Conservation (phyloP, 345 rosid species). For the Pugionium cornutum region DNA sequence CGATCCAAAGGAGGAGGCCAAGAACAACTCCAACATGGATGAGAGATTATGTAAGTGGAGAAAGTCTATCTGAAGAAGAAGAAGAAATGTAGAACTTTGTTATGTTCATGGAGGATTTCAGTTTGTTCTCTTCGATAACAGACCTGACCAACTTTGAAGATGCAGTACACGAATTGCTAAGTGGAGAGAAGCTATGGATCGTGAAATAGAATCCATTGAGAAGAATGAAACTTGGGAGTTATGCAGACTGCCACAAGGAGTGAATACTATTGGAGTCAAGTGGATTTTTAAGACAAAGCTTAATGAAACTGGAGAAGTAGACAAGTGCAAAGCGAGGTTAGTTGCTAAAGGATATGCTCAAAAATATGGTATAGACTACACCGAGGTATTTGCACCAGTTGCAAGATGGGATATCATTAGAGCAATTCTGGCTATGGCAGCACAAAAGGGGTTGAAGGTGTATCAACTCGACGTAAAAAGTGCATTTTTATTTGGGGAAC, state of each 20-base stretch:
- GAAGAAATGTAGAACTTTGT: not conserved
- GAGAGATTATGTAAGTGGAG: not conserved
- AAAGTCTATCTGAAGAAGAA: not conserved
- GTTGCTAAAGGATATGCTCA: slow-evolving; percentile 1
- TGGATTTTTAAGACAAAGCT: no score
- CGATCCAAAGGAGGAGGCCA: not conserved
- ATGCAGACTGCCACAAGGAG: not conserved
- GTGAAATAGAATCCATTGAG: not conserved
- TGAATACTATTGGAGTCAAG: not conserved
- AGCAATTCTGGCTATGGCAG: not conserved
- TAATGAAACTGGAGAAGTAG: slow-evolving; percentile 16
- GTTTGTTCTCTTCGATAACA: not conserved
- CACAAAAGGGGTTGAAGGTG: not conserved
- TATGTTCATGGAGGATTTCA: not conserved
- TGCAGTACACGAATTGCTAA: not conserved
- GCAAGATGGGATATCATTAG: slow-evolving; percentile 7
- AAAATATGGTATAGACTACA: not conserved
- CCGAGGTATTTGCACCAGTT: slow-evolving; percentile 8
- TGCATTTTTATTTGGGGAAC: slow-evolving; percentile 1
- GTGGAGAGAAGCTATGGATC: slow-evolving; percentile 2
- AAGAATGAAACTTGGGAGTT: not conserved
- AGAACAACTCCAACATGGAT: not conserved
- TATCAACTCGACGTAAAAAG: slow-evolving; percentile 10
- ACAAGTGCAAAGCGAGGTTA: slow-evolving; percentile 9
- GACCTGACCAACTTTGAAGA: not conserved